Conservation (phyloP, 129 eudicot genomes). For the Lactuca sativa region DNA sequence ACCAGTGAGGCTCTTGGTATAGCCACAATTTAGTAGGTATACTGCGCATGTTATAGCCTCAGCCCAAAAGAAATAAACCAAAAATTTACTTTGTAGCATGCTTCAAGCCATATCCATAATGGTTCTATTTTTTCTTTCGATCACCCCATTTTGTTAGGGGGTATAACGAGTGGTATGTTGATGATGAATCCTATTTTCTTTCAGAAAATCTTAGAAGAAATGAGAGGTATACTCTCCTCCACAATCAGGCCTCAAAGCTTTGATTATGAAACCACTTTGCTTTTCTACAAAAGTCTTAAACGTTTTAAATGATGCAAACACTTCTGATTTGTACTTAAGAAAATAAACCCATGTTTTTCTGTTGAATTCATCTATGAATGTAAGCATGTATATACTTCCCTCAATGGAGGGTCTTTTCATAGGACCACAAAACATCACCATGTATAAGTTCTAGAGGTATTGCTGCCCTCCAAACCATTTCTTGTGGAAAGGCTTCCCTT, state of each 20-base stretch:
- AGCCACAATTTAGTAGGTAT: constrained; percentile 2
- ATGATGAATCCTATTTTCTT: not conserved
- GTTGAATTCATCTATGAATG: not conserved
- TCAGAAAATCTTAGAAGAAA: not conserved
- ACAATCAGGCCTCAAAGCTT: not conserved
- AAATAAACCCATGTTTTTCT: too few species aligned
- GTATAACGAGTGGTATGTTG: constrained; percentile 10
- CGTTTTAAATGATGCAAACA: not conserved
- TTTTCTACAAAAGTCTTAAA: not conserved
- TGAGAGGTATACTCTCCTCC: not conserved
- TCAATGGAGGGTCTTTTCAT: not conserved
- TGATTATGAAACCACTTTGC: not conserved
- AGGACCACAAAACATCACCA: not conserved
- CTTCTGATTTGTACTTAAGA: not conserved
- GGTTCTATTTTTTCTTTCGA: constrained; percentile 1
- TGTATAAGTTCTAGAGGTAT: not conserved
- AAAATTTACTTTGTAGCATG: not conserved
- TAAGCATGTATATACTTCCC: constrained; percentile 1
- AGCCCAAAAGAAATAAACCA: constrained; percentile 4
- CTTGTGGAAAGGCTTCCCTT: not conserved
- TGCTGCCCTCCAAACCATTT: not conserved
- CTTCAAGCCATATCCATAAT: constrained; percentile 9
- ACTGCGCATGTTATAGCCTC: not conserved
- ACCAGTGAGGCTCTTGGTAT: not conserved
- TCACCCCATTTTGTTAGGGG: constrained; percentile 20